Conservation (phyloP, 2,329 filamentous ascomycete species). For the Aspergillus neotritici region DNA sequence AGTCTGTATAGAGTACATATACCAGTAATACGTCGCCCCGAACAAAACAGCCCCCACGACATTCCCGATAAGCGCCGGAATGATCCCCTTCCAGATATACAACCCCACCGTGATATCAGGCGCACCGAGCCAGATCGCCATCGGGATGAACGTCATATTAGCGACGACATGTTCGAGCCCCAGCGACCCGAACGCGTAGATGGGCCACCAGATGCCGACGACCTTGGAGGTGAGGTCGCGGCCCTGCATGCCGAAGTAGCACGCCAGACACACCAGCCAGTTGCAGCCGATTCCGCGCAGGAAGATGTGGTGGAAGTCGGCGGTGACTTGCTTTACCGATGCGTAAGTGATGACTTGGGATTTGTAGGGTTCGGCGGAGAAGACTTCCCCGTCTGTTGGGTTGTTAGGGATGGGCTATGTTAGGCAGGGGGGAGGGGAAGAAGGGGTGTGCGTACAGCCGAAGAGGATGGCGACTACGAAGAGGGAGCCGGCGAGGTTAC, state of each 20-base stretch:
- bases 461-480: conserved; percentile 47
- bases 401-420: not conserved
- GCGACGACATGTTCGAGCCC: conserved; percentile 54
- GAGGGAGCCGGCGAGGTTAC: conserved; percentile 46
- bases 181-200: conserved; percentile 50
- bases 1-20: too few relatives aligned
- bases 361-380: conserved; percentile 41
- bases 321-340: conserved; percentile 46
- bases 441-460: conserved; percentile 37
- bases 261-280: conserved; percentile 54
- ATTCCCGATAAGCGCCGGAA: conserved; percentile 51
- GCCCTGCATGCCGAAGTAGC: conserved; percentile 42
- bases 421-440: not conserved
- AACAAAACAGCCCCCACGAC: conserved; percentile 51
- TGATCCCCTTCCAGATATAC: conserved; percentile 55
- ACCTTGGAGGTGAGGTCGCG: conserved; percentile 51
- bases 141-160: conserved; percentile 52
- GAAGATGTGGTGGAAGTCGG: conserved; percentile 50
- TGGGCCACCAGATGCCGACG: conserved; percentile 53
- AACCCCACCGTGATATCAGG: conserved; percentile 43
- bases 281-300: conserved; percentile 52
- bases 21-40: conserved; percentile 45
- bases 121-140: conserved; percentile 47
- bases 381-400: conserved; percentile 41
- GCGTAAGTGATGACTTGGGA: conserved; percentile 43